Evolutionary conservation across 371 early-diverging fungal genomes (phyloP), one percentile per base, ranked within the genome.

Genomic region (Gilbertella persicaria): DNA sequence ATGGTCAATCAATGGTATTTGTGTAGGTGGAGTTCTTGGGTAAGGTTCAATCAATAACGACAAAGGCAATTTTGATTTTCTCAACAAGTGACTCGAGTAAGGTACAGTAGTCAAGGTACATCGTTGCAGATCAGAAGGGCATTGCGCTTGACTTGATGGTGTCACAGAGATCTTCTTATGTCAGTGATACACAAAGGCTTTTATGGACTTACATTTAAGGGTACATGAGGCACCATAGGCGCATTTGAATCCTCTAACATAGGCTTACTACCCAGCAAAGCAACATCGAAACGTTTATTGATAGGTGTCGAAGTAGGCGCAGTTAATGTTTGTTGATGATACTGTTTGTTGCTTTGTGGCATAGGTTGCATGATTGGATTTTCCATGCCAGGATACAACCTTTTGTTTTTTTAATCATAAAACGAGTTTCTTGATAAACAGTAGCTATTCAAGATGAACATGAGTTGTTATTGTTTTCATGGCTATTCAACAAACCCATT

Each of bases 31-130:
- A 19, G 64, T 35, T 36, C 69, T 64, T 0, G 80, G 75, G 59
- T 80, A 88, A 17, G 92, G 91, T 20, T 89, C 85, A 7, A 92
- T 51, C n/a, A 90, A 44, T 17, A 93, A 45, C 0, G 89, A 90
- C 25, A 93, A 72, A 19, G 92, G 93, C 6, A 92, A 48, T 54
- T 78, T 86, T 9, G 84, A 75, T 61, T 86, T 87, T 55, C 71
- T 76, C 48, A 91, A 58, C 9, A 90, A 53, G 24, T 69, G 58
- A 26, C 73, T 71, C 3, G 80, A 82, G 41, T 71, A 67, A 19
- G 93, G 93, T 24, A 92, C 63, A 13, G 82, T 78, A 40, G 86
- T 89, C 4, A 93, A 57, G 6, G 94, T 93, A 53, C 81, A 85
- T 26, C 93, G 72, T 62, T 89, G 83, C 62, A 87, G 83, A 4